Base-by-base conservation (phyloP, 768 basidiomycete genomes). In the Mycena filopes region DNA sequence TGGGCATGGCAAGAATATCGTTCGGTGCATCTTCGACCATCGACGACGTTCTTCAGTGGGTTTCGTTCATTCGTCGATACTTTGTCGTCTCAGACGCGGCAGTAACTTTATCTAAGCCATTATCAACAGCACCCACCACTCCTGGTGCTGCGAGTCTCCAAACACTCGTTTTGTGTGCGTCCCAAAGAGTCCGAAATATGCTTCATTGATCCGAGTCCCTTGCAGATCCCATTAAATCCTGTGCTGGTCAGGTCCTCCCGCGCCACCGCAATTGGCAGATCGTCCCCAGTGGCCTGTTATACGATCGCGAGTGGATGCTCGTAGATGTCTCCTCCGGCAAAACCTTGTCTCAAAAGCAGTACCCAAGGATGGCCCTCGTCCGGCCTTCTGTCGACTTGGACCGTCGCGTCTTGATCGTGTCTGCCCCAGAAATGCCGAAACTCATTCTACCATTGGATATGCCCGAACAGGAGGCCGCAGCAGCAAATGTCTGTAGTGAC, bases 141-240 rank as follows among this genome's bases (percentile, higher is more conserved):
- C 23, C 38, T 50, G 28, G 51, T 21, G 58, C 46, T 42, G 38
- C 58, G 8, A 53, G n/a, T 1, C 66, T 70, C 25, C 50, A 61
- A 23, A 65, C 57, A 33, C 28, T 70, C 36, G 47, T 67, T 54
- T 38, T 66, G 23, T 70, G 69, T 70, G 20, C 31, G 65, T 56
- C 4, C 10, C n/a, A n/a, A n/a, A n/a, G 4, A 40, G 38, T 40
- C 43, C 38, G 20, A 25, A 42, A 53, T 43, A 53, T 43, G 7
- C 25, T 20, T 3, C 42, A 20, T 11, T 6, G 23, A n/a, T 50
- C 47, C 57, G 13, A 54, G 33, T 15, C n/a, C 18, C 31, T 48
- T 28, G 11, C 56, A 70, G 69, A 70, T 57, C 69, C 69, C 12
- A 70, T 70, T 40, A 70, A 70, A 64, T 70, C 69, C 4, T 70